Evolutionary conservation across 225 moss, liverwort and hornwort genomes (phyloP).

Genomic region (Pseudisothecium myosuroides): DNA sequence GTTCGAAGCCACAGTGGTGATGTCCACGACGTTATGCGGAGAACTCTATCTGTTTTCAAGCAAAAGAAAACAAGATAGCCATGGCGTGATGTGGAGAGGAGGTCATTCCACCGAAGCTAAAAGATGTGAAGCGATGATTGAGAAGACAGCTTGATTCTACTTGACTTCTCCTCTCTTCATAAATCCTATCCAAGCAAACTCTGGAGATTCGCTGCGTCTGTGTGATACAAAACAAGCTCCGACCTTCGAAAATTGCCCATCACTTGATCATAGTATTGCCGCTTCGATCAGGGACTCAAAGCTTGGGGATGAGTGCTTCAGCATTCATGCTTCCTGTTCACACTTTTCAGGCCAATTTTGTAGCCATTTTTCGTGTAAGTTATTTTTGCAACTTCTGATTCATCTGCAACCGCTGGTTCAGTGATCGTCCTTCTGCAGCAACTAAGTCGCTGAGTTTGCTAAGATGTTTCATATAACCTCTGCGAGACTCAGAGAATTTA

Average conservation of each 20-base stretch:
- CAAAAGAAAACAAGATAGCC: neutral
- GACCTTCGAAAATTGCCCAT: neutral
- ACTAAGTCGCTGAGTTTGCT: neutral
- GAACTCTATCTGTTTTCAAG: neutral
- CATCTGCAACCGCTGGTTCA: neutral
- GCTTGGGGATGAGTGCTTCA: neutral
- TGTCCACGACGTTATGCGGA: constrained; percentile 11
- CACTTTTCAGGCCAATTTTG: neutral
- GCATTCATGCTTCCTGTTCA: neutral
- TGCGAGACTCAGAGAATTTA: neutral
- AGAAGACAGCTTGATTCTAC: neutral
- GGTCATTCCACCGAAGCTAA: neutral
- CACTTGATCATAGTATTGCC: neutral
- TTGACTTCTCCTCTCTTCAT: neutral
- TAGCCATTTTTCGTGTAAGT: neutral
- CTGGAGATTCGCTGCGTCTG: neutral
- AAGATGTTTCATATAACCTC: neutral
- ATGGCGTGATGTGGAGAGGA: neutral
- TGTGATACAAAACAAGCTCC: neutral
- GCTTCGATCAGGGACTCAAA: neutral
- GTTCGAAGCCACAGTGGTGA: constrained; percentile 17
- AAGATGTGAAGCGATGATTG: neutral
- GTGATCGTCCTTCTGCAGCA: neutral
- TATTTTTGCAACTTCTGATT: neutral
- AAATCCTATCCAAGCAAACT: neutral